Evolutionary conservation across 169 alveolate species (phyloP).

Genomic region (Toxoplasma gondii): DNA sequence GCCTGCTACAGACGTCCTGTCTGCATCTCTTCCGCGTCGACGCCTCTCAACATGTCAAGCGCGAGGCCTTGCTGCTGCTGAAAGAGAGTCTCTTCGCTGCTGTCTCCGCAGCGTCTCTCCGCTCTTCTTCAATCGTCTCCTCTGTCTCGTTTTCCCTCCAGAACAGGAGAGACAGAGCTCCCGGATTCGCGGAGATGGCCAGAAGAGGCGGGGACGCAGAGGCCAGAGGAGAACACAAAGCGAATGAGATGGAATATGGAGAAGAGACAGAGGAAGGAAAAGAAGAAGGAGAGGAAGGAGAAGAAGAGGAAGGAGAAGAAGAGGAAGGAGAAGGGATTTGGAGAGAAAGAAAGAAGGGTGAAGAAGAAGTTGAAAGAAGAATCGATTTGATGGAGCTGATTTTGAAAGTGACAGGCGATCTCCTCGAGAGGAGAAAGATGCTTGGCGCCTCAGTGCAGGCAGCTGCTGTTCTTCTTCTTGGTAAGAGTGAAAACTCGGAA

Average conservation of each 20-base stretch:
- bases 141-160: not conserved
- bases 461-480: conserved; percentile 29
- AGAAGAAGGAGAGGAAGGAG: not conserved
- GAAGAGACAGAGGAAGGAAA: too few species aligned
- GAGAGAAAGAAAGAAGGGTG: not conserved
- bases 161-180: not conserved
- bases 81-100: not conserved
- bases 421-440: not conserved
- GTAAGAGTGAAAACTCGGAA: not conserved
- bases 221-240: too few species aligned
- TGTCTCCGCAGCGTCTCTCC: conserved; percentile 1
- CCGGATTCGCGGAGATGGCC: not conserved
- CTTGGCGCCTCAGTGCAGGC: not conserved
- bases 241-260: too few species aligned
- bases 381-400: not conserved
- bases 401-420: not conserved
- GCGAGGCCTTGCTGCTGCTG: conserved; percentile 26
- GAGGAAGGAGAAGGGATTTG: not conserved
- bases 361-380: not conserved
- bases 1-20: not conserved
- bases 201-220: too few species aligned
- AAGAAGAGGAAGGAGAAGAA: not conserved
- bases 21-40: conserved; percentile 27
- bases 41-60: not conserved
- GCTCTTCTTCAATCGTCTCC: not conserved